Base-by-base conservation (phyloP, 495 filamentous ascomycete species). In the Xylaria cubensis region DNA sequence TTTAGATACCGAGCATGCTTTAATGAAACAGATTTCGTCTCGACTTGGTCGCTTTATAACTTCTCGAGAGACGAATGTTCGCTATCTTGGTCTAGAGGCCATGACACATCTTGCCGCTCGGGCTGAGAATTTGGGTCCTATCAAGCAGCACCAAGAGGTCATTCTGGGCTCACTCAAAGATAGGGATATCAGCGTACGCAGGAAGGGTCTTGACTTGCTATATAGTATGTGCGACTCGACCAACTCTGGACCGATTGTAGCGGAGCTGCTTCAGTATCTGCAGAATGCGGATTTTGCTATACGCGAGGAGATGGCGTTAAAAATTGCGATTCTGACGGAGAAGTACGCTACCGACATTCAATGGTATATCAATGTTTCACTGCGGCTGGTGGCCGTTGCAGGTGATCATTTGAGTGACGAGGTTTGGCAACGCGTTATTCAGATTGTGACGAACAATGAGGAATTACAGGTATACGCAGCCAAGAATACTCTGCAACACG, bases 361-460 rank as follows among this genome's bases (percentile, higher is more conserved):
- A 80, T 99, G 97, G 97, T 99, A 99, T 83, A 97, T 99, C 69
- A 94, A 99, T 78, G 97, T 98, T 71, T 97, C 96, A 4, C 84
- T 99, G 73, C 92, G 95, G 64, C 88, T 99, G 36, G 93, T 99
- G 69, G 94, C 97, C 34, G 92, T 98, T 87, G 97, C 97, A 12
- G 97, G 97, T 72, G 97, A 99, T 76, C 97, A 99, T 82, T 95
- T 99, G 67, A 98, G 95, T 81, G 97, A 99, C 67, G 97, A 99
- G 83, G 97, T 99, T 32, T 99, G 97, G 97, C 97, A 99, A 74
- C 91, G 97, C 74, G 95, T 99, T 68, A 98, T 97, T 73, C 97
- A 98, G 81, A 98, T 99, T 75, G 95, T 99, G 70, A 98, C 97
- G 48, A 99, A 99, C 83, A 99, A 99, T 82, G 97, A 99, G 79